Conservation (phyloP, 2,329 filamentous ascomycete species). For the Diplocarpon rosae region DNA sequence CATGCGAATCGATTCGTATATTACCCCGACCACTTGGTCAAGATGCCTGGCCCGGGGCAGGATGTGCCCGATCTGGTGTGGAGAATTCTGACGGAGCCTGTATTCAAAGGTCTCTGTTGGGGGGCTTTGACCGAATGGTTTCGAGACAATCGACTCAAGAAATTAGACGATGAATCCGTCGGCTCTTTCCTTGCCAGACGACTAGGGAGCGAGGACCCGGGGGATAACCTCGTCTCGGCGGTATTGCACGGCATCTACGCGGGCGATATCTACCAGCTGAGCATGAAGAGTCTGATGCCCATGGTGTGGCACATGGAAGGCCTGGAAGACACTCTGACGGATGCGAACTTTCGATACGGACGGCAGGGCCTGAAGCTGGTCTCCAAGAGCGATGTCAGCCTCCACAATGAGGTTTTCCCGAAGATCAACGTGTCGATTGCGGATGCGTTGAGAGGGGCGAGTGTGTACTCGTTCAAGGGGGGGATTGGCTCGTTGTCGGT, state of each 20-base stretch:
- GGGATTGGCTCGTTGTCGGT: constrained; percentile 54
- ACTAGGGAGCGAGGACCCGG: constrained; percentile 40
- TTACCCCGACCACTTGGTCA: constrained; percentile 73
- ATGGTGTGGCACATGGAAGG: constrained; percentile 19
- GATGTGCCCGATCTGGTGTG: constrained; percentile 25
- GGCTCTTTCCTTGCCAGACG: constrained; percentile 51
- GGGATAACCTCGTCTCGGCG: constrained; percentile 66
- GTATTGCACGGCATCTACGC: constrained; percentile 83
- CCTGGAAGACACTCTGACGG: constrained; percentile 10
- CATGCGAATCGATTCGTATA: constrained; percentile 68
- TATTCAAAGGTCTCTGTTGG: constrained; percentile 36
- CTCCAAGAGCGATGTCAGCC: not conserved
- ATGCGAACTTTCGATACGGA: not conserved
- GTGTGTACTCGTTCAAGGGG: constrained; percentile 37
- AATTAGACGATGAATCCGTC: constrained; percentile 57
- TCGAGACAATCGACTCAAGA: constrained; percentile 25
- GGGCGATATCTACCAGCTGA: constrained; percentile 74
- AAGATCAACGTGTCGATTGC: constrained; percentile 10
- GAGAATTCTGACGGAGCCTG: constrained; percentile 39
- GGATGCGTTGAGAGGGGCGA: constrained; percentile 23
- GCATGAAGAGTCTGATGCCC: constrained; percentile 47
- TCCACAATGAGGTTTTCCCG: constrained; percentile 4
- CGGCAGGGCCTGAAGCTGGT: not conserved
- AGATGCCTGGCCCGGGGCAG: constrained; percentile 38
- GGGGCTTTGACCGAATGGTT: constrained; percentile 23